These are phyloP conservation scores for Xylaria scruposa DNA, from an alignment of 495 filamentous ascomycete genomes.

Conservation along the genomic window DNA sequence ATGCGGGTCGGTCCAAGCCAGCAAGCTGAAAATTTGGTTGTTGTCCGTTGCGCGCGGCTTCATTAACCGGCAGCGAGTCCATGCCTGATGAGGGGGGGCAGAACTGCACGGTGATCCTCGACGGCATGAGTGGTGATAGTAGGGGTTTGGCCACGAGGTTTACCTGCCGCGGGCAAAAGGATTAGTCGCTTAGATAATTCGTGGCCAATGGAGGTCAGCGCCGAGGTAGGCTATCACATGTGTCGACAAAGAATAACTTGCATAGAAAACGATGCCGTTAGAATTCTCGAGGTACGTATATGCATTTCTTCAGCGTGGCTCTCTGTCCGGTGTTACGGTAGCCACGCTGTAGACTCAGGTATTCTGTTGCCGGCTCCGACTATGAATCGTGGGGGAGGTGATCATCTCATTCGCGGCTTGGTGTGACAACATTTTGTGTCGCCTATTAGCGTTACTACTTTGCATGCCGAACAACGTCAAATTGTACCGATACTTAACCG, in stretches of 20 bases:
- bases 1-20: neutral
- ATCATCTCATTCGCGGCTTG: neutral
- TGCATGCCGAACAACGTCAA: neutral
- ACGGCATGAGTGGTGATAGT: neutral
- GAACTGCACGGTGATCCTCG: neutral
- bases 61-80: constrained; percentile 8
- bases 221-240: neutral
- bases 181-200: constrained; percentile 13
- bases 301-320: neutral
- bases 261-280: neutral
- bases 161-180: neutral
- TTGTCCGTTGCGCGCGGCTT: constrained; percentile 14
- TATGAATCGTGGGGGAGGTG: neutral
- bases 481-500: constrained; percentile 5
- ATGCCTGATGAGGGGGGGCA: neutral
- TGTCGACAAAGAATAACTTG: neutral
- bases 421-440: neutral
- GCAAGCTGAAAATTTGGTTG: constrained; percentile 15
- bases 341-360: neutral
- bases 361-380: neutral
- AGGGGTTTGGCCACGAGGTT: constrained; percentile 9
- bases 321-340: constrained; percentile 4
- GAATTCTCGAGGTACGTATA: neutral
- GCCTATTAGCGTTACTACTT: neutral
- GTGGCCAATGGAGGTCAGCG: constrained; percentile 11